Evolutionary conservation across 805 yeast genomes (phyloP).

Genomic region (Kazachstania kunashirensis): DNA sequence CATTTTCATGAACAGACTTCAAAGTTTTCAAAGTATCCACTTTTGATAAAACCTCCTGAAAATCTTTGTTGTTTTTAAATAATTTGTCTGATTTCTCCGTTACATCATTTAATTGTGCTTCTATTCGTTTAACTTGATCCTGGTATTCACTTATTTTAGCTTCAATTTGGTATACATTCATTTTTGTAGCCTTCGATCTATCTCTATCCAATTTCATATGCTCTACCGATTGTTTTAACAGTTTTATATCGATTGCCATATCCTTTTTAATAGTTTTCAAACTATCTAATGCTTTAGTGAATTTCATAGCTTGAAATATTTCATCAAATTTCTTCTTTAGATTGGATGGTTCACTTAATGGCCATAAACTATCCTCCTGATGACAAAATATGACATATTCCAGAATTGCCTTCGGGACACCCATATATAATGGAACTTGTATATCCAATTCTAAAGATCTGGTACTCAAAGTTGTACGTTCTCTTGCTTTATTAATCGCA

Average conservation of each 20-base stretch:
- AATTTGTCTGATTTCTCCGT: slow-evolving; percentile 52
- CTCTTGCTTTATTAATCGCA: slow-evolving; percentile 49
- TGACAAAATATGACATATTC: slow-evolving; percentile 95
- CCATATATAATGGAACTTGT: slow-evolving; percentile 72
- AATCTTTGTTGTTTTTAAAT: slow-evolving; percentile 72
- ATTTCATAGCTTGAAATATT: slow-evolving; percentile 89
- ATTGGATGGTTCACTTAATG: slow-evolving; percentile 79
- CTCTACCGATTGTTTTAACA: slow-evolving; percentile 68
- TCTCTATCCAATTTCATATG: slow-evolving; percentile 67
- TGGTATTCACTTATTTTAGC: slow-evolving; percentile 37
- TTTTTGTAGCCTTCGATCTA: slow-evolving; percentile 52
- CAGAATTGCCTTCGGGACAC: slow-evolving; percentile 78
- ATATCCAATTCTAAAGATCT: slow-evolving; percentile 76
- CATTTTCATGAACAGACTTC: slow-evolving; percentile 37
- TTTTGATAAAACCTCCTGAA: slow-evolving; percentile 59
- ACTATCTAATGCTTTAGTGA: slow-evolving; percentile 79
- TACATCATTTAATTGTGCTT: slow-evolving; percentile 40
- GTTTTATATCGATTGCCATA: slow-evolving; percentile 60
- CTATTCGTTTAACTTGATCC: slow-evolving; percentile 40
- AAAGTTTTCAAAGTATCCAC: slow-evolving; percentile 48
- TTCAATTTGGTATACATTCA: slow-evolving; percentile 37
- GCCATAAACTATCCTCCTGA: slow-evolving; percentile 97
- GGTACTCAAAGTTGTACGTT: slow-evolving; percentile 65
- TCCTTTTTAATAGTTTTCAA: slow-evolving; percentile 71
- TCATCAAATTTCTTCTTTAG: slow-evolving; percentile 92